phyloP scores from a whole-genome alignment of 129 eudicot genomes.

The Erigeron canadensis region DNA sequence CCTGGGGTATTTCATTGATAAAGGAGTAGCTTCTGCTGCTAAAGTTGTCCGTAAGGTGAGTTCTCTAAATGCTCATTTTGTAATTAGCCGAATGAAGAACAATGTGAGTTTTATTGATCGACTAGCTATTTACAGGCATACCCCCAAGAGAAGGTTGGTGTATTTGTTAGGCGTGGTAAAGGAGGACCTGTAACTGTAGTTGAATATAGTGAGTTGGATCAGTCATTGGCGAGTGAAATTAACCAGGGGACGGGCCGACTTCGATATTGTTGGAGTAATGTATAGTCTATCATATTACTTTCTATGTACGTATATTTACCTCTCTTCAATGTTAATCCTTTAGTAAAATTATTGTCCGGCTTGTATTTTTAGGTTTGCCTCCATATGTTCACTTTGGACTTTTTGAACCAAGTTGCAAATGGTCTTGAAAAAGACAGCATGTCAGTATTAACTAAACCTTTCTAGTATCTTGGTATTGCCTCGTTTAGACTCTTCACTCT shows the following conservation, averaged over 20 bases:
- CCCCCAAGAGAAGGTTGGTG: constrained; percentile 99
- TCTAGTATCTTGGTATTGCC: neutral
- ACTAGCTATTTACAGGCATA: constrained; percentile 53
- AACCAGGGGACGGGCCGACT: constrained; percentile 96
- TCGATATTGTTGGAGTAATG: constrained; percentile 99
- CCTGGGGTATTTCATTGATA: constrained; percentile 94
- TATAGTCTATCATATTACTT: constrained; percentile 33
- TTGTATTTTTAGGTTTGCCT: constrained; percentile 76
- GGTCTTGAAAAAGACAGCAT: constrained; percentile 97
- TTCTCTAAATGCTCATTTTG: neutral
- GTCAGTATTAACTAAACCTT: constrained; percentile 47
- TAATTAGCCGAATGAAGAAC: neutral
- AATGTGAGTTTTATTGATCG: constrained; percentile 6
- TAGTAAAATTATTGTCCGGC: neutral
- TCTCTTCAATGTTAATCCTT: neutral
- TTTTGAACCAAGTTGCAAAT: constrained; percentile 95
- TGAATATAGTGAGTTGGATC: constrained; percentile 94
- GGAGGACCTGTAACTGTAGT: constrained; percentile 98
- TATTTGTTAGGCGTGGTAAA: constrained; percentile 92
- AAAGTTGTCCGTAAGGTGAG: constrained; percentile 94
- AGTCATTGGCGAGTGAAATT: constrained; percentile 78
- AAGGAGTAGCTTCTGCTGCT: constrained; percentile 89
- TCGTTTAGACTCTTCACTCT: neutral
- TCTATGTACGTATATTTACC: constrained; percentile 2
- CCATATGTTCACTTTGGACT: constrained; percentile 95